Evolutionary conservation across 2,329 filamentous ascomycete genomes (phyloP), one percentile per base, ranked within the genome.

Genomic region (Colletotrichum sp.): DNA sequence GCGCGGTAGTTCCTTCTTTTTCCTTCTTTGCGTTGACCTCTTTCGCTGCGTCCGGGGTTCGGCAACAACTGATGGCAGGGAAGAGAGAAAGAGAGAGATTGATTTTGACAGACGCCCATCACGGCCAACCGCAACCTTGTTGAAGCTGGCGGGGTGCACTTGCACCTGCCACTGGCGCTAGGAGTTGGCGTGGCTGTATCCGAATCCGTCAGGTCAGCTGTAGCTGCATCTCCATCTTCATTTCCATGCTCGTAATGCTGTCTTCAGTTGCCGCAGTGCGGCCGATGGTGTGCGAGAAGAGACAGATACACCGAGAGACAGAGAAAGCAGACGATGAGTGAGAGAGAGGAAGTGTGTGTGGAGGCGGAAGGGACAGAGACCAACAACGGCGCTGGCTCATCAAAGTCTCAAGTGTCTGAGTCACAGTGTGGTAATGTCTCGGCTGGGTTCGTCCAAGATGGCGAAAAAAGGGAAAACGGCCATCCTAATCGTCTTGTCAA

Each of bases 371-470:
- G 32, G n/a, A 64, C 62, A 49, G 44, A 49, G 18, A 68, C 69
- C 65, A 72, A 10, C 69, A 75, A 75, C 72, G 72, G 69, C 63
- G 68, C 57, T 71, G 72, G 66, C 52, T 68, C 66, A 44, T 44
- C 30, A 44, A 34, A 59, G 66, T 55, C 66, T 59, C 32, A 28
- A 39, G 36, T 18, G 49, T 39, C 66, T 24, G 30, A 59, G 52
- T 52, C 34, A 60, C 26, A 49, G 44, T 72, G 60, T 72, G 55
- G 36, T 57, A 44, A 26, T 71, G 70, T 69, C 59, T 68, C 34
- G 65, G 65, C 60, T 18, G 74, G 59, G 65, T 70, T 62, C 74
- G 65, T 68, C 44, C 34, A 62, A 55, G 62, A 75, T 75, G 72
- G 72, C 39, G 24, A 64, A 75, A 68, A 57, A 32, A 62, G 60